Percentiles rank a stretch among this genome's conserved stretches.
These are phyloP conservation scores for Corymbia citriodora DNA, from an alignment of 441 rosid genomes.

Conservation along the genomic window DNA sequence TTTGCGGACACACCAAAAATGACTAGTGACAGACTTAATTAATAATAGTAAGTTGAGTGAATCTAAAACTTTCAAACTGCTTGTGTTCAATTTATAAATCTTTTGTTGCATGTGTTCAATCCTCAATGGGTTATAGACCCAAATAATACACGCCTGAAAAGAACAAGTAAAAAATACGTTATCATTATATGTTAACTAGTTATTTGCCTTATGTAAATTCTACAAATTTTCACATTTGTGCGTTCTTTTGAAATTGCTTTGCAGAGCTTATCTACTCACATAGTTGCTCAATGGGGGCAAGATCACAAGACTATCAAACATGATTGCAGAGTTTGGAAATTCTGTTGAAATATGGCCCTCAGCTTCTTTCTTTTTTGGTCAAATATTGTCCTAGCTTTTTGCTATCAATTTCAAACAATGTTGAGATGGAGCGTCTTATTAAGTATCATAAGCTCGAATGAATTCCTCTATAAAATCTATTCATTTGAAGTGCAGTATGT, in stretches of 20 bases:
- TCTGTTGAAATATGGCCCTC: no score
- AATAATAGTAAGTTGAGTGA: no score
- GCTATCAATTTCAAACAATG: background rate
- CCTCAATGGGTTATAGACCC: background rate
- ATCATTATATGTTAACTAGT: background rate
- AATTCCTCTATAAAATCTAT: background rate
- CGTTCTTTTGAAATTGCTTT: background rate
- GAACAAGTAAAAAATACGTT: background rate
- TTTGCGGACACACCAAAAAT: no score
- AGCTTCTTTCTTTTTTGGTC: no score
- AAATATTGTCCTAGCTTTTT: background rate
- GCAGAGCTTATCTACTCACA: background rate
- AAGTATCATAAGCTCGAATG: background rate
- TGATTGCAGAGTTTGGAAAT: no score
- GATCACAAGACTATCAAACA: background rate
- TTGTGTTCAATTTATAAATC: background rate
- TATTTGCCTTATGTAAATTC: background rate
- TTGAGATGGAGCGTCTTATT: background rate
- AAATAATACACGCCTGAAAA: background rate
- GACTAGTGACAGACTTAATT: no score
- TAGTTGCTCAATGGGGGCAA: background rate
- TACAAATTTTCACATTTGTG: background rate
- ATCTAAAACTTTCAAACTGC: background rate
- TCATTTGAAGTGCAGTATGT: no score
- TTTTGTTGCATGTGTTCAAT: accelerated